Conservation (phyloP, 768 basidiomycete genomes). For the Clavaria fumosa region DNA sequence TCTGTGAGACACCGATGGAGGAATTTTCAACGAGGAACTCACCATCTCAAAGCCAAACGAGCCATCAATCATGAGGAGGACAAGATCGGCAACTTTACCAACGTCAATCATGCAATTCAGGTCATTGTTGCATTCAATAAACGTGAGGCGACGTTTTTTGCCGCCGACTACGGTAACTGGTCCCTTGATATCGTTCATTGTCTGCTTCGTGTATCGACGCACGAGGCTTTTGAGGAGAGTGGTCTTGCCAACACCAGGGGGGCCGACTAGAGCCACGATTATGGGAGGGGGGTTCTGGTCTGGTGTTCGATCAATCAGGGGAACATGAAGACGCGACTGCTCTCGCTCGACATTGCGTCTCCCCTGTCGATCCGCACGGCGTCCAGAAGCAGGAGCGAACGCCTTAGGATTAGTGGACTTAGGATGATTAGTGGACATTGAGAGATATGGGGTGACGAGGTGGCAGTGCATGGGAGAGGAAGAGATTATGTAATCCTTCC, state of each 20-base stretch:
- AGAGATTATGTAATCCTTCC: no score
- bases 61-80: constrained; percentile 94
- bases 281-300: constrained; percentile 86
- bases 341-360: constrained; percentile 85
- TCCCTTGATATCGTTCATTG: constrained; percentile 74
- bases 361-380: constrained; percentile 77
- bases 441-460: no score
- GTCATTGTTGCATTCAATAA: constrained; percentile 96
- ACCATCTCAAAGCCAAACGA: constrained; percentile 99
- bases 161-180: constrained; percentile 92
- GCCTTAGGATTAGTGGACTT: constrained; percentile 53
- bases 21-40: constrained; percentile 12
- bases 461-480: no score
- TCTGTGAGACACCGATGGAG: background rate
- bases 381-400: constrained; percentile 85
- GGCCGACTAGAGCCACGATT: constrained; percentile 88
- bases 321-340: constrained; percentile 91
- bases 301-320: constrained; percentile 88
- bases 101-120: constrained; percentile 98
- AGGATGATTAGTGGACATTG: no score
- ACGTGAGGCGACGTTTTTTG: constrained; percentile 85
- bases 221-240: constrained; percentile 87
- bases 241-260: constrained; percentile 93
- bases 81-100: constrained; percentile 90
- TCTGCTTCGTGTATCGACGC: constrained; percentile 87